Conservation (phyloP, 2,329 filamentous ascomycete genomes). For the Boeremia exigua region DNA sequence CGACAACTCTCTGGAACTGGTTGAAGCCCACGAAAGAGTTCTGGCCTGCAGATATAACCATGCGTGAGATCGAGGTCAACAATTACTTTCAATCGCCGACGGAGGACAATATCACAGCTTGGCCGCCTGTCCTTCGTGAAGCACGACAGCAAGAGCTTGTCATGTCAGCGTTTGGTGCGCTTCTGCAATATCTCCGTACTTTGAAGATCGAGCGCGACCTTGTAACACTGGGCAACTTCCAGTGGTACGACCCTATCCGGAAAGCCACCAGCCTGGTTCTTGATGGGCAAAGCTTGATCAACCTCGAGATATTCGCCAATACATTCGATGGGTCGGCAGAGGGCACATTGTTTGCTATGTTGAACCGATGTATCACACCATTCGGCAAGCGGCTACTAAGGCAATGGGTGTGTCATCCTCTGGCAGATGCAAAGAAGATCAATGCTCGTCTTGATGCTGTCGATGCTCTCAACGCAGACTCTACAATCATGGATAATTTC, state of each 20-base stretch:
- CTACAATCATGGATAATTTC: conserved; percentile 82
- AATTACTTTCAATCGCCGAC: conserved; percentile 76
- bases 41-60: conserved; percentile 82
- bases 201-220: conserved; percentile 89
- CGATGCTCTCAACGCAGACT: conserved; percentile 86
- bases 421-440: conserved; percentile 85
- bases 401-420: conserved; percentile 95
- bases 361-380: conserved; percentile 94
- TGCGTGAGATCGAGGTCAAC: conserved; percentile 78
- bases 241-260: conserved; percentile 89
- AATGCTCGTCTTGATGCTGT: conserved; percentile 94
- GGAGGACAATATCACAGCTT: conserved; percentile 66
- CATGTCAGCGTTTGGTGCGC: conserved; percentile 89
- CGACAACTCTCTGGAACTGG: conserved; percentile 94
- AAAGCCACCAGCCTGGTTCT: conserved; percentile 88
- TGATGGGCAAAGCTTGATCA: conserved; percentile 95
- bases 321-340: conserved; percentile 83
- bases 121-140: conserved; percentile 77
- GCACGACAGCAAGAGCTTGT: conserved; percentile 78
- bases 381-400: conserved; percentile 96
- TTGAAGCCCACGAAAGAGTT: conserved; percentile 88
- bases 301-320: conserved; percentile 96
- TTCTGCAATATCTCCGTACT: conserved; percentile 81
- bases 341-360: conserved; percentile 85
- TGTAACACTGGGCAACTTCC: conserved; percentile 88